Percentiles rank a stretch among this genome's conserved stretches.
Conservation (phyloP, 306 rosid species). For the Prunus campanulata region DNA sequence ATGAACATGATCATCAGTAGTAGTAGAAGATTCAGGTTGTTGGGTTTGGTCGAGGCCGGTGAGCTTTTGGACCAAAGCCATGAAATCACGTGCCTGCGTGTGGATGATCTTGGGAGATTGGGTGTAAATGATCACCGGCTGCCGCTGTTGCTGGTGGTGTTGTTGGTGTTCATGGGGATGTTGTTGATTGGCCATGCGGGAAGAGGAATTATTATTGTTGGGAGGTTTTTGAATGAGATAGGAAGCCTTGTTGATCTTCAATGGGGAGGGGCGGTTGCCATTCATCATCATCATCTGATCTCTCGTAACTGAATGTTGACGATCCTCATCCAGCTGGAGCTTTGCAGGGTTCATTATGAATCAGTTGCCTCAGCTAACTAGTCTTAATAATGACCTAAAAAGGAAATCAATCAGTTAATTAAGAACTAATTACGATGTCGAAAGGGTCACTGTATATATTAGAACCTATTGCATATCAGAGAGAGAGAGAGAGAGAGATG, state of each 20-base stretch:
- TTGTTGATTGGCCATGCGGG: constrained; percentile 1
- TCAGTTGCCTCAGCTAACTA: not conserved
- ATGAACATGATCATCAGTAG: too few relatives aligned
- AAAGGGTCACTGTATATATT: not conserved
- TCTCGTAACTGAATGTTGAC: constrained; percentile 1
- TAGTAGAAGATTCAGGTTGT: too few relatives aligned
- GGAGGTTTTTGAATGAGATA: constrained; percentile 37
- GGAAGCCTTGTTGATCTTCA: constrained; percentile 54
- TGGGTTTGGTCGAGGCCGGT: constrained; percentile 42
- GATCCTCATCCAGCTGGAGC: constrained; percentile 9
- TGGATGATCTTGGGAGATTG: constrained; percentile 81
- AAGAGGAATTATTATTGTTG: constrained; percentile 8
- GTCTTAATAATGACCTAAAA: not conserved
- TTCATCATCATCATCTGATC: constrained; percentile 23
- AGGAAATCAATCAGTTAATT: not conserved
- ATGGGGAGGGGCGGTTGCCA: constrained; percentile 70
- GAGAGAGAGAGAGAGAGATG: not conserved
- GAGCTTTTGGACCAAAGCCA: constrained; percentile 84
- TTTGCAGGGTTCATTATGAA: constrained; percentile 34
- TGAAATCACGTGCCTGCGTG: constrained; percentile 65
- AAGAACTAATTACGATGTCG: not conserved
- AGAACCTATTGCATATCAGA: not conserved
- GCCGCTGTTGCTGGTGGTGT: constrained; percentile 25
- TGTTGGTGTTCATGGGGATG: not conserved
- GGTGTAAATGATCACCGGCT: constrained; percentile 77